A percentile compares a stretch with the other conserved stretches of the same genome.
phyloP scores from a whole-genome alignment of 306 rosid genomes.

The Vigna mungo region DNA sequence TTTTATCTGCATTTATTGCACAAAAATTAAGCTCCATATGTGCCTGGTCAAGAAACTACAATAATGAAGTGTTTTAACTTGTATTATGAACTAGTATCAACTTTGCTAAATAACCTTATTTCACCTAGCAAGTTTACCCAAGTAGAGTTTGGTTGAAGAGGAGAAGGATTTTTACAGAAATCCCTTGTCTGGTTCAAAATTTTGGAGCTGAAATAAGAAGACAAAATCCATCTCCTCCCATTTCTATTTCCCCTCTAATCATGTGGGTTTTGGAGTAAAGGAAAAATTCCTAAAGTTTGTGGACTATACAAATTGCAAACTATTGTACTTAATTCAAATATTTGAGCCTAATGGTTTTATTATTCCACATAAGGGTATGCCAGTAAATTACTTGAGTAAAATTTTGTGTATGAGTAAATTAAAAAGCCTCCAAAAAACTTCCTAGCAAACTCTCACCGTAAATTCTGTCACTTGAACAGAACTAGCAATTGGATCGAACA shows the following conservation, averaged over 20 bases:
- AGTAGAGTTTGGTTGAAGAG: neutral
- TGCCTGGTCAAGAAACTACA: slow-evolving; percentile 32
- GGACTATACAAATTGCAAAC: neutral
- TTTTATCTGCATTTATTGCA: slow-evolving; percentile 73
- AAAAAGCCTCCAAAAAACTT: slow-evolving; percentile 21
- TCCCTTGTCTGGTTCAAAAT: neutral
- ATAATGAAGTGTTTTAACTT: slow-evolving; percentile 33
- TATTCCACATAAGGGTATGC: neutral
- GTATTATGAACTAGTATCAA: slow-evolving; percentile 9
- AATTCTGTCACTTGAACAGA: slow-evolving; percentile 95
- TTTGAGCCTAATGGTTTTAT: neutral
- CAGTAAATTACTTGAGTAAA: neutral
- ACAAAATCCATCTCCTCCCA: neutral
- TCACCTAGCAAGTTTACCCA: neutral
- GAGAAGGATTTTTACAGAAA: neutral
- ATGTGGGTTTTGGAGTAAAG: neutral
- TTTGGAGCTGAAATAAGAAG: neutral
- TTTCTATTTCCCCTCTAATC: neutral
- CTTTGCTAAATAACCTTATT: neutral
- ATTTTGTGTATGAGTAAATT: neutral
- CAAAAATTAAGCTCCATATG: slow-evolving; percentile 22
- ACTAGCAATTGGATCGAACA: slow-evolving; percentile 82
- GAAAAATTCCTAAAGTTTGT: neutral
- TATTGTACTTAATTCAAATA: neutral
- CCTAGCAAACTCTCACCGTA: slow-evolving; percentile 74